A percentile compares a stretch with the other conserved stretches of the same genome.
These are phyloP conservation scores for Incumbomyces lentus DNA, from an alignment of 2,329 filamentous ascomycete species.

Conservation along the genomic window DNA sequence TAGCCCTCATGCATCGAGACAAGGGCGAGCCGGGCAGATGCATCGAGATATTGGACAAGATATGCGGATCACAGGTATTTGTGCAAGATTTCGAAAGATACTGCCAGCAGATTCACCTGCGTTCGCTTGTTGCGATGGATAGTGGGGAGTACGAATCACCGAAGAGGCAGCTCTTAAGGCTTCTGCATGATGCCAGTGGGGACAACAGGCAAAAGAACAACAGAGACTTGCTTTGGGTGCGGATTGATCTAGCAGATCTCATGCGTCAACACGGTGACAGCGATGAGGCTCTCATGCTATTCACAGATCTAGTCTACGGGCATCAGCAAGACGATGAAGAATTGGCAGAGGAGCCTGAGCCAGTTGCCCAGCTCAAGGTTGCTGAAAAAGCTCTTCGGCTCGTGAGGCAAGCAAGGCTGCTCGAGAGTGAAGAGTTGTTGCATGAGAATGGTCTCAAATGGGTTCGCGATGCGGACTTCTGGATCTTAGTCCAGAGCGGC, in stretches of 20 bases:
- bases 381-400: constrained; percentile 6
- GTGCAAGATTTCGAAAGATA: constrained; percentile 4
- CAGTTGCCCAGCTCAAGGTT: not conserved
- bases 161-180: not conserved
- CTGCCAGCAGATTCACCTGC: constrained; percentile 4
- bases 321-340: not conserved
- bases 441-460: not conserved
- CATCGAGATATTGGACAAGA: not conserved
- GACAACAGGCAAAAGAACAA: constrained; percentile 4
- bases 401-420: not conserved
- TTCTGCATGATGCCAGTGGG: not conserved
- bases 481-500: not conserved
- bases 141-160: not conserved
- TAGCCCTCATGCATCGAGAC: constrained; percentile 1
- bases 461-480: constrained; percentile 6
- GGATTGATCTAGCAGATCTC: constrained; percentile 4
- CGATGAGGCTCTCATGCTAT: constrained; percentile 8
- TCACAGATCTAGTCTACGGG: constrained; percentile 7
- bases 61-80: constrained; percentile 1
- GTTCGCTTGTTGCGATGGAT: constrained; percentile 1
- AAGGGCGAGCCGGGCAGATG: not conserved
- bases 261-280: constrained; percentile 1
- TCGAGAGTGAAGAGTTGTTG: not conserved
- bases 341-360: constrained; percentile 4
- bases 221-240: constrained; percentile 7